Evolutionary conservation across 2,329 filamentous ascomycete species (phyloP).

Genomic region (Pseudocercospora fijiensis): DNA sequence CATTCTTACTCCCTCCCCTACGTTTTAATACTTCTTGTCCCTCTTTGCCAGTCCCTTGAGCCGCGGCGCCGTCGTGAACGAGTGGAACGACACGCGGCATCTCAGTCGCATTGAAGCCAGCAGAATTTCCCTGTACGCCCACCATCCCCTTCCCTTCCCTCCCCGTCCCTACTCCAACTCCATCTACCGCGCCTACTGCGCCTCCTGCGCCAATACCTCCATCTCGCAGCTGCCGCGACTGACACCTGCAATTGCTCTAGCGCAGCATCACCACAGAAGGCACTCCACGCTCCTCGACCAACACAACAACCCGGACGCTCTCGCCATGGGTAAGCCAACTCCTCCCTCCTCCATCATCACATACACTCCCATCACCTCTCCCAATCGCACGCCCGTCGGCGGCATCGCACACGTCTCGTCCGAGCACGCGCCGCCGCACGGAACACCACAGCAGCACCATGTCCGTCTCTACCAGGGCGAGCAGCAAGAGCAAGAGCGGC

Average conservation of each 20-base stretch:
- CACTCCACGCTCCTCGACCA: slow-evolving; percentile 27
- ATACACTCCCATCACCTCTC: slow-evolving; percentile 23
- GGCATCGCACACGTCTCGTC: slow-evolving; percentile 23
- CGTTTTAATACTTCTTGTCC: slow-evolving; percentile 23
- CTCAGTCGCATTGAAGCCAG: slow-evolving; percentile 13
- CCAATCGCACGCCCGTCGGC: slow-evolving; percentile 20
- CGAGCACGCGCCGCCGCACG: slow-evolving; percentile 15
- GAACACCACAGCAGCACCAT: slow-evolving; percentile 20
- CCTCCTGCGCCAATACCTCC: slow-evolving; percentile 14
- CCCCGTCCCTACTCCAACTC: not conserved
- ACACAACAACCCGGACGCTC: slow-evolving; percentile 30
- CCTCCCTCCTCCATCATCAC: slow-evolving; percentile 22
- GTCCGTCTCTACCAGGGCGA: slow-evolving; percentile 23
- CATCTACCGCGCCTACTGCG: slow-evolving; percentile 12
- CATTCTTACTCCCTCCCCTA: slow-evolving; percentile 8
- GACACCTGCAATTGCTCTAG: slow-evolving; percentile 23
- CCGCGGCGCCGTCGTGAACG: slow-evolving; percentile 11
- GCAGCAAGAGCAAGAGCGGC: slow-evolving; percentile 17
- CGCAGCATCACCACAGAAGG: slow-evolving; percentile 29
- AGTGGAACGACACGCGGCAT: slow-evolving; percentile 29
- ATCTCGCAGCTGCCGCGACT: slow-evolving; percentile 21
- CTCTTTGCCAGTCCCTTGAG: slow-evolving; percentile 12
- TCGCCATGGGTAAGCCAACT: slow-evolving; percentile 39
- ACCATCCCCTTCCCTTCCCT: not conserved
- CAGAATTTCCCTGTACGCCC: slow-evolving; percentile 24